These are phyloP conservation scores for Saccharomycopsis oosterbeekiorum DNA, from an alignment of 805 yeast genomes.

Conservation along the genomic window DNA sequence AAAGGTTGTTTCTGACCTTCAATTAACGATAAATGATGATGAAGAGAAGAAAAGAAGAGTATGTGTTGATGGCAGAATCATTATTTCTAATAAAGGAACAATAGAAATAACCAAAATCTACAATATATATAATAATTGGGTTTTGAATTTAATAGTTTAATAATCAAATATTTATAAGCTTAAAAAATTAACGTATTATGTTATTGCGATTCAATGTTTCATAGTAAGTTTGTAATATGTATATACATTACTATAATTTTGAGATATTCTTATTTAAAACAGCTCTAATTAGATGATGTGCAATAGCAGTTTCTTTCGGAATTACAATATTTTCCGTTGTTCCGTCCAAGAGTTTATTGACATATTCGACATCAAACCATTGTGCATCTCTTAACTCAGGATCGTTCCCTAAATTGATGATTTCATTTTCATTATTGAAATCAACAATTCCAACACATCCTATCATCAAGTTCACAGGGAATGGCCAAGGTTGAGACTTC, in stretches of 20 bases:
- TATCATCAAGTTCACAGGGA: conserved; percentile 86
- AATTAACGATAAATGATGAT: conserved; percentile 20
- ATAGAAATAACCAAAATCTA: neutral
- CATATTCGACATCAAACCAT: conserved; percentile 61
- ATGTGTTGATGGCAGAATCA: conserved; percentile 60
- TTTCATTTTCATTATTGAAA: conserved; percentile 53
- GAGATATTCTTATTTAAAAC: conserved; percentile 9
- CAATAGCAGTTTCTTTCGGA: conserved; percentile 27
- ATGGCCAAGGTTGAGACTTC: conserved; percentile 95
- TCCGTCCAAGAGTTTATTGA: conserved; percentile 31
- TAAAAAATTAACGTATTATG: no score
- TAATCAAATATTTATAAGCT: neutral
- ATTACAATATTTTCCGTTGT: conserved; percentile 19
- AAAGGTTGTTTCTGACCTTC: neutral
- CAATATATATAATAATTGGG: neutral
- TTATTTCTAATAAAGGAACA: conserved; percentile 16
- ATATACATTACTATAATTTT: neutral
- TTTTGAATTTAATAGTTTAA: neutral
- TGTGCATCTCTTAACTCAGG: conserved; percentile 77
- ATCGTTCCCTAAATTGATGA: conserved; percentile 68
- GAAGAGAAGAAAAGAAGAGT: conserved; percentile 32
- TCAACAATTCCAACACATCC: conserved; percentile 83
- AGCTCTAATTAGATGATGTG: conserved; percentile 21
- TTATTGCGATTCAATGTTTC: no score
- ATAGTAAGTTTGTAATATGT: no score